Base-by-base conservation (phyloP, 768 basidiomycete genomes). In the Pulveroboletus sp. region DNA sequence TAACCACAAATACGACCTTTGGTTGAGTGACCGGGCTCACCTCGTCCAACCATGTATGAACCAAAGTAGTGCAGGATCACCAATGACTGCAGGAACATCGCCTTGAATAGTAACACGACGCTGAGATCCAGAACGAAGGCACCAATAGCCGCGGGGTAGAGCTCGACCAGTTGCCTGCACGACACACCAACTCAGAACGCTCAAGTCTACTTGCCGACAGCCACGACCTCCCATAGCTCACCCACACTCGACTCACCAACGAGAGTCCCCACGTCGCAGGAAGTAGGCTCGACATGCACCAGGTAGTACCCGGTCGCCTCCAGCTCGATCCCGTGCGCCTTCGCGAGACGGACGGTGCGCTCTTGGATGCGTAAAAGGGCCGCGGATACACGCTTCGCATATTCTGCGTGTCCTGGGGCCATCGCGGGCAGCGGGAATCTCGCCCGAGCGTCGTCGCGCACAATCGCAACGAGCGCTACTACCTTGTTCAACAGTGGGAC, bases 131-230 rank as follows among this genome's bases (percentile, higher is more conserved):
- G 39, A 30, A 54, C 36, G 21, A 56, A 30, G 3, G 50, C 48
- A 36, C 59, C 54, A 17, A 56, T 36, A 6, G 39, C 48, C 3
- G 32, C 32, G 1, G 60, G 57, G 36, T 54, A 52, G 14, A 59
- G 54, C 24, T 62, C 60, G 1, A 21, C 39, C 31, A 54, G 28
- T 59, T 54, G 2, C 60, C 60, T 61, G 43, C 8, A 39, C 11
- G 9, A 7, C 10, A 26, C 15, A 37, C 38, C 44, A 3, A 14
- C 47, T 35, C 26, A 39, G 33, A 33, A 46, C 15, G n/a, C 21
- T n/a, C 28, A 8, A 27, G 13, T 13, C 11, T 2, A 5, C 38
- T 10, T 35, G 14, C 6, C 14, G 8, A 28, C 2, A 21, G n/a
- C 5, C 17, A 21, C 18, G 17, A 39, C 27, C 2, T 11, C 27